Conservation (phyloP, 257 asterid genomes). For the Leonotis leonurus region DNA sequence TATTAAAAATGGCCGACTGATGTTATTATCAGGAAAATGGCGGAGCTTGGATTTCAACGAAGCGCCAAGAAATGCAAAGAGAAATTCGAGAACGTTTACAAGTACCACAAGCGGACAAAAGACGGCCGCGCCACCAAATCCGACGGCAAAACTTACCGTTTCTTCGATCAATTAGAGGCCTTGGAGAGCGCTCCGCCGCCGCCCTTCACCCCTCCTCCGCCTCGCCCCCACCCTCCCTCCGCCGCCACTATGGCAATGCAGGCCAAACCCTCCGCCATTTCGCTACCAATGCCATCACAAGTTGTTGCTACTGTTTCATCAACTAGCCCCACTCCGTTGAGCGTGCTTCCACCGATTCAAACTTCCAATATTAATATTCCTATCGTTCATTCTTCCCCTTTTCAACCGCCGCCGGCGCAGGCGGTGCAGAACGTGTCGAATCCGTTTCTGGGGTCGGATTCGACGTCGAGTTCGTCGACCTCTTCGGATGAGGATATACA, state of each 20-base stretch:
- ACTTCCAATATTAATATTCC: background rate
- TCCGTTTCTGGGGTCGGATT: constrained; percentile 28
- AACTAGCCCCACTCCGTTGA: constrained; percentile 27
- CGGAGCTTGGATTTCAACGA: constrained; percentile 75
- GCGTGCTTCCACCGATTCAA: constrained; percentile 15
- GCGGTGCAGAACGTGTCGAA: constrained; percentile 13
- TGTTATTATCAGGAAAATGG: constrained; percentile 58
- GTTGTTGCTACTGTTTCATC: constrained; percentile 40
- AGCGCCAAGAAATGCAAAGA: constrained; percentile 90
- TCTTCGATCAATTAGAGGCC: constrained; percentile 70
- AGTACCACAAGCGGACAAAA: constrained; percentile 84
- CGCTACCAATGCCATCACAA: constrained; percentile 15
- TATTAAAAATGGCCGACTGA: background rate
- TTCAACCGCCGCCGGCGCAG: background rate
- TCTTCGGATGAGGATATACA: constrained; percentile 68
- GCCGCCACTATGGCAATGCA: constrained; percentile 11
- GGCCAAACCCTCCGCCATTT: background rate
- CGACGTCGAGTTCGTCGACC: constrained; percentile 64
- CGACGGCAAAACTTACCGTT: constrained; percentile 66
- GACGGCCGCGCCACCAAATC: constrained; percentile 76
- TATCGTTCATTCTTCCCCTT: constrained; percentile 6
- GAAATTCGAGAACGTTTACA: constrained; percentile 87
- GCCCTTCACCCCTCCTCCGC: constrained; percentile 19
- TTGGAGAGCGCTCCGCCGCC: constrained; percentile 40
- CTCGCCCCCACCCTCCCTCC: background rate